These are phyloP conservation scores for Pulicaria dysenterica DNA, from an alignment of 129 eudicot genomes.

Conservation along the genomic window DNA sequence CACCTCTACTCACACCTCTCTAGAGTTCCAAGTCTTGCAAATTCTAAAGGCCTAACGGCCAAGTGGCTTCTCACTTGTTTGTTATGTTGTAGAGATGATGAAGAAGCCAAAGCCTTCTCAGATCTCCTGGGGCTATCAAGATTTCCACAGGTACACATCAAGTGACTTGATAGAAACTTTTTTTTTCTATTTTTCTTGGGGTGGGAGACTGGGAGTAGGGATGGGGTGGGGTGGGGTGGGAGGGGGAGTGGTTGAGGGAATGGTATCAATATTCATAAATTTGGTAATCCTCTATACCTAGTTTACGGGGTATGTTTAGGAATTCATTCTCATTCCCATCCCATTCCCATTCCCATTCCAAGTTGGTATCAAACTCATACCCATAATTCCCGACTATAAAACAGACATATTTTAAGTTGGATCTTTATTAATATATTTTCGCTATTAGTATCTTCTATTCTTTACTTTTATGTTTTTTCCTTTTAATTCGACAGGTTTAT, in stretches of 20 bases:
- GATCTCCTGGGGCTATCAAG: constrained; percentile 60
- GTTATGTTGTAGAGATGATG: constrained; percentile 50
- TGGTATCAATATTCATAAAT: neutral
- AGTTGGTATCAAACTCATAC: neutral
- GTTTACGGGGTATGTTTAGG: too few species aligned
- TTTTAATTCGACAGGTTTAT: constrained; percentile 51
- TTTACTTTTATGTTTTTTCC: neutral
- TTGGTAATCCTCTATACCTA: neutral
- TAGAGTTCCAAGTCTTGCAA: too few species aligned
- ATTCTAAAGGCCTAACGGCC: neutral
- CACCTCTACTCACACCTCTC: too few species aligned
- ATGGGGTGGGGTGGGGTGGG: too few species aligned
- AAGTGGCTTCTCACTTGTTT: neutral
- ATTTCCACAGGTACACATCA: constrained; percentile 63
- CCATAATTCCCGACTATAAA: neutral
- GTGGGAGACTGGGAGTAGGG: too few species aligned
- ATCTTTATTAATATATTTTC: neutral
- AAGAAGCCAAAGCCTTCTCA: constrained; percentile 49
- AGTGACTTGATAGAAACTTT: too few species aligned
- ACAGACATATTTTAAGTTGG: neutral
- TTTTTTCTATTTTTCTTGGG: too few species aligned
- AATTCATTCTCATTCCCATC: too few species aligned
- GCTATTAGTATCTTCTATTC: neutral
- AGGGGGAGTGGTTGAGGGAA: neutral
- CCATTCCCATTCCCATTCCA: too few species aligned